These are phyloP conservation scores for Agaricales sp. DNA, from an alignment of 1,284 basidiomycete genomes.

Conservation along the genomic window DNA sequence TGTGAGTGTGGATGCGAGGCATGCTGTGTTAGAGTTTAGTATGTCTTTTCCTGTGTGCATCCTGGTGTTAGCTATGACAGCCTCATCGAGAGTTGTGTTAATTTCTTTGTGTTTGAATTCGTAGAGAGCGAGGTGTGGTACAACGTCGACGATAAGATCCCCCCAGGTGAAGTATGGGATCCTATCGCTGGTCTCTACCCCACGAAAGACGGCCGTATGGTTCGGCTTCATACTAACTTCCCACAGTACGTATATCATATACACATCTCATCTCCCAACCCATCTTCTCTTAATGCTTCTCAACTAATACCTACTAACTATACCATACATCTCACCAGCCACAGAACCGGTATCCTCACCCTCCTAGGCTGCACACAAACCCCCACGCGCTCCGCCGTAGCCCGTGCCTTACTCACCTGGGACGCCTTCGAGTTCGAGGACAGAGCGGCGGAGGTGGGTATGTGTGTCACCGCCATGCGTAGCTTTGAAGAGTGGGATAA, in stretches of 20 bases:
- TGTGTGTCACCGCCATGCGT: constrained; percentile 45
- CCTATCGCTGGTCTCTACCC: constrained; percentile 41
- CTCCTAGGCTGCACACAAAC: constrained; percentile 12
- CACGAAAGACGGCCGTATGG: constrained; percentile 37
- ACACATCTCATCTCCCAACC: not conserved
- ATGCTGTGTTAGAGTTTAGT: constrained; percentile 45
- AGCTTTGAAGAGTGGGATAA: constrained; percentile 40
- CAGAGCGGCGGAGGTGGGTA: constrained; percentile 30
- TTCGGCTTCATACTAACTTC: constrained; percentile 56
- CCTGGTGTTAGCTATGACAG: constrained; percentile 1
- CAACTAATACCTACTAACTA: constrained; percentile 30
- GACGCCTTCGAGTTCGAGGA: constrained; percentile 42
- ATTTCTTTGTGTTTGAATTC: not conserved
- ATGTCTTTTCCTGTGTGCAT: constrained; percentile 3
- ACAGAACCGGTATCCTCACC: constrained; percentile 35
- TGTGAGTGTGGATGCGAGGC: constrained; percentile 47
- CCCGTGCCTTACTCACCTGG: constrained; percentile 31
- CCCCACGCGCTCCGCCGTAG: constrained; percentile 27
- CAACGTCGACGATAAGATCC: constrained; percentile 29
- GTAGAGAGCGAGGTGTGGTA: constrained; percentile 43
- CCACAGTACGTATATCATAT: constrained; percentile 34
- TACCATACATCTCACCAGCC: constrained; percentile 1
- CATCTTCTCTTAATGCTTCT: constrained; percentile 1
- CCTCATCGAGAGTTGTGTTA: not conserved
- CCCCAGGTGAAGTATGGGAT: constrained; percentile 32